Base-by-base conservation (phyloP, 352 stramenopile genomes). In the Albugo laibachii region DNA sequence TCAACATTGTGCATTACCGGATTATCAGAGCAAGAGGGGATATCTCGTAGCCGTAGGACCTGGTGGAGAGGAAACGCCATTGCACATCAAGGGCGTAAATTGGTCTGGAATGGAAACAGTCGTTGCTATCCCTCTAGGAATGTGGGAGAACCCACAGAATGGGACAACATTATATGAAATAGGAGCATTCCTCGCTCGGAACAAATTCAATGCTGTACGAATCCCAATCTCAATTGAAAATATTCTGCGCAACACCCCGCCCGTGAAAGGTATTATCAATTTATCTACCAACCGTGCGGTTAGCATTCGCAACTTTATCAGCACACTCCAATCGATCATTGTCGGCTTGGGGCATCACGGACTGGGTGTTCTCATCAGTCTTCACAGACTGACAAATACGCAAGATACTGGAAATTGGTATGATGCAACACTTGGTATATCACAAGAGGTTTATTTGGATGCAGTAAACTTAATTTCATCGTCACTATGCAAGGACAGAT, bases 181-280 rank as follows among this genome's bases (percentile, higher is more conserved):
- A 34, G 76, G 73, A 3, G 59, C 69, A 13, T 88, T 88, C 56
- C 49, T 86, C 38, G 55, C 64, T n/a, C 57, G 69, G 47, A 76
- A 88, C 63, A 84, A 85, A n/a, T 88, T 88, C 36, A 88, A 88
- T 31, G 69, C 66, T 15, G 71, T 88, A 16, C 63, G 76, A 2
- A 39, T 88, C 1, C 72, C 76, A 1, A 34, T 88, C 13, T 83
- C 62, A 11, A 48, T 85, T 8, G 66, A 85, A 40, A 80, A 80
- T 49, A 52, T 88, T 3, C 46, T 82, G 3, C 63, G 70, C 34
- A 83, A 88, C 59, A 80, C 54, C 27, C 47, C 65, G 12, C 76
- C 76, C 0, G 57, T 63, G 16, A 61, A 65, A 5, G 67, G 60
- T 3, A 53, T 85, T n/a, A 66, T 88, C 50, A 88, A 88, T 45